Percentiles rank a stretch among this genome's conserved stretches.
Conservation (phyloP, 345 rosid species). For the Microcos paniculata region DNA sequence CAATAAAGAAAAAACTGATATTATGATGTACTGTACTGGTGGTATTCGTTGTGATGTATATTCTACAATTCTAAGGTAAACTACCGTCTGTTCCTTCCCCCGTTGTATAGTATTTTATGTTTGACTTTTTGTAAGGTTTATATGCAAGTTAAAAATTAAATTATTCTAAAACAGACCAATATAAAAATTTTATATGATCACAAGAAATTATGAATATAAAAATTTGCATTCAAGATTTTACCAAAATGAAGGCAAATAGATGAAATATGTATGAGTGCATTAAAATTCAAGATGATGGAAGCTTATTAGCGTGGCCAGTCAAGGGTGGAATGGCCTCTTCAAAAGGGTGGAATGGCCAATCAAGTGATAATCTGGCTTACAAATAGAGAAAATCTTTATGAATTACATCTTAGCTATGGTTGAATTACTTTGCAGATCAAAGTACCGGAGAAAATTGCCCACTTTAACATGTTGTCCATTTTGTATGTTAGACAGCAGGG, state of each 20-base stretch:
- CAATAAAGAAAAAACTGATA: conserved; percentile 67
- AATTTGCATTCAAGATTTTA: too few relatives aligned
- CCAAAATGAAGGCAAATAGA: too few relatives aligned
- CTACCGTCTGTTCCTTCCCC: conserved; percentile 10
- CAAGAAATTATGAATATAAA: background rate
- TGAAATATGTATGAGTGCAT: background rate
- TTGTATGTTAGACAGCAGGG: conserved; percentile 64
- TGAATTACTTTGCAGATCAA: background rate
- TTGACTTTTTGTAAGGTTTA: background rate
- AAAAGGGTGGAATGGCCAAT: background rate
- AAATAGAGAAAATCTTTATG: background rate
- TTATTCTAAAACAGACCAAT: background rate
- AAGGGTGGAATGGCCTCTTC: too few relatives aligned
- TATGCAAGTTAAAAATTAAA: background rate
- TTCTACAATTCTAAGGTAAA: conserved; percentile 82
- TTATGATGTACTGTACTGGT: conserved; percentile 94
- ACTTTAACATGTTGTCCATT: conserved; percentile 18
- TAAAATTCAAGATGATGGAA: background rate
- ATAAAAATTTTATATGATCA: background rate
- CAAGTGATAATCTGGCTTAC: background rate
- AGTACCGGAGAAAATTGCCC: background rate
- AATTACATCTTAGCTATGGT: background rate
- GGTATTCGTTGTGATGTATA: conserved; percentile 97
- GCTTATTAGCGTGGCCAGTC: background rate
- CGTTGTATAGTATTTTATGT: background rate